A percentile compares a stretch with the other conserved stretches of the same genome.
Evolutionary conservation across 2,329 filamentous ascomycete genomes (phyloP).

Genomic region (Phialophora expanda): DNA sequence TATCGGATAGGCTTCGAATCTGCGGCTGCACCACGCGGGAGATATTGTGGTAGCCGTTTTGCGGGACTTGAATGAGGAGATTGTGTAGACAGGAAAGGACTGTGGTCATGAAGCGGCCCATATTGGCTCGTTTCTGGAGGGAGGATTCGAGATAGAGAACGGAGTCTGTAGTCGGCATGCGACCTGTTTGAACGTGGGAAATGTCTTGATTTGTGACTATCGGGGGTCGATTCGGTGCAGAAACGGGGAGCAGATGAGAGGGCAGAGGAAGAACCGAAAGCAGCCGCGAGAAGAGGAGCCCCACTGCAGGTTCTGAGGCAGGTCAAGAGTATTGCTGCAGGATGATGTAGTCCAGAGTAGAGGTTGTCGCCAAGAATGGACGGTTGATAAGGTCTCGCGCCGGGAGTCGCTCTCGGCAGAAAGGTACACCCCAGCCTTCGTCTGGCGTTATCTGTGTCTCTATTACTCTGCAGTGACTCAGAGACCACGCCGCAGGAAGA

Average conservation of each 20-base stretch:
- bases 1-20: constrained; percentile 37
- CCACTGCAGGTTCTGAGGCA: not conserved
- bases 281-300: not conserved
- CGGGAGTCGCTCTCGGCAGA: not conserved
- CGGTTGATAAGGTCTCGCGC: not conserved
- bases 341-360: constrained; percentile 7
- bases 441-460: not conserved
- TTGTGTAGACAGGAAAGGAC: constrained; percentile 37
- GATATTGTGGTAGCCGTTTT: constrained; percentile 40
- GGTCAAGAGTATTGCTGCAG: constrained; percentile 3
- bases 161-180: constrained; percentile 4
- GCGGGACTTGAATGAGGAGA: constrained; percentile 36
- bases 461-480: not conserved
- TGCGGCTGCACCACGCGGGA: constrained; percentile 39
- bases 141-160: constrained; percentile 7
- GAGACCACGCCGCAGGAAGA: not conserved
- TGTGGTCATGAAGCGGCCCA: constrained; percentile 35
- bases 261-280: not conserved
- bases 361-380: not conserved
- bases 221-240: not conserved
- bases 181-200: not conserved
- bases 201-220: not conserved
- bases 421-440: not conserved
- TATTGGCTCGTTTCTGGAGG: constrained; percentile 13
- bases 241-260: not conserved